phyloP scores from a whole-genome alignment of 192 early-diverging fungal species.

The Thoreauomyces humboldtii region DNA sequence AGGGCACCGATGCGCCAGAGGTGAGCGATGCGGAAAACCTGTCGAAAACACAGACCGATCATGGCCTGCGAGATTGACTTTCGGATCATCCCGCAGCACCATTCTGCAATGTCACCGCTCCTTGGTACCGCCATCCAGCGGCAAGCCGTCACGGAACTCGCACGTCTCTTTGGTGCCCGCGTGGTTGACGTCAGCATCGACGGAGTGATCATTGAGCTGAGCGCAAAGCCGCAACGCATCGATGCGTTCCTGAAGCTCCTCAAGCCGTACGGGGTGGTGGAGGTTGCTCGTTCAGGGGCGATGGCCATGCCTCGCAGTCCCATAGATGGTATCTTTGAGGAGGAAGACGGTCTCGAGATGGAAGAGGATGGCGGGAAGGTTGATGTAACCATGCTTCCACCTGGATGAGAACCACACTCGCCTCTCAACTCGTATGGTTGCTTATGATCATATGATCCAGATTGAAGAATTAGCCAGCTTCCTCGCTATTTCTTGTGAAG shows the following conservation, averaged over 20 bases:
- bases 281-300: slow-evolving; percentile 85
- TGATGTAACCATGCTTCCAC: slow-evolving; percentile 91
- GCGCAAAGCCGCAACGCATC: slow-evolving; percentile 81
- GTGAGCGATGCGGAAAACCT: too few relatives aligned
- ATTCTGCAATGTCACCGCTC: slow-evolving; percentile 39
- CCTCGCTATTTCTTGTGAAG: too few relatives aligned
- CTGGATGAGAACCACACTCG: slow-evolving; percentile 79
- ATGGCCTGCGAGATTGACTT: background rate
- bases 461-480: too few relatives aligned
- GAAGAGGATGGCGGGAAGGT: slow-evolving; percentile 63
- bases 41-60: too few relatives aligned
- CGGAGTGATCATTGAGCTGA: slow-evolving; percentile 80
- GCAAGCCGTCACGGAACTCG: slow-evolving; percentile 75
- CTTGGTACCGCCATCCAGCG: slow-evolving; percentile 64
- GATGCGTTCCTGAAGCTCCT: slow-evolving; percentile 91
- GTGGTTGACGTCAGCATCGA: slow-evolving; percentile 87
- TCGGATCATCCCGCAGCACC: background rate
- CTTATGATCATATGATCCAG: too few relatives aligned
- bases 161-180: slow-evolving; percentile 80
- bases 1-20: too few relatives aligned
- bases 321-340: slow-evolving; percentile 65
- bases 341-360: slow-evolving; percentile 49
- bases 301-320: slow-evolving; percentile 97
- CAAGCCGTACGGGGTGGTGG: slow-evolving; percentile 93
- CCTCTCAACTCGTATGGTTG: too few relatives aligned